Percentiles rank a stretch among this genome's conserved stretches.
phyloP scores from a whole-genome alignment of 2,329 filamentous ascomycete genomes.

The Fusarium transvaalense region DNA sequence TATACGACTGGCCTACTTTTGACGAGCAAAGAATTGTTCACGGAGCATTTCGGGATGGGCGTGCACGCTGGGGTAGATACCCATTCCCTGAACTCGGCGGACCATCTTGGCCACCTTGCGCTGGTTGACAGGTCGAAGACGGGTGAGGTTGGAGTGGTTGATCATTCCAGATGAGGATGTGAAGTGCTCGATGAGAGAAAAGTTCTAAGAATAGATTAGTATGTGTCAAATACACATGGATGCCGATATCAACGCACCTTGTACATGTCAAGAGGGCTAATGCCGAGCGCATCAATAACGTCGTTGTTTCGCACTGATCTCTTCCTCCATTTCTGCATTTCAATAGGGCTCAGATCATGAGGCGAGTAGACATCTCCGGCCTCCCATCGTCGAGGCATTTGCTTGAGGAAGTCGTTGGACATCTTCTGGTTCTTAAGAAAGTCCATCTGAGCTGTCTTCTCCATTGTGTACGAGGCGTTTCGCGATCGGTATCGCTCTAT shows the following conservation, averaged over 20 bases:
- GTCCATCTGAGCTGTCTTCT: constrained; percentile 54
- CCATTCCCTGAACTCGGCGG: constrained; percentile 86
- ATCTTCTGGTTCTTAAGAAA: constrained; percentile 56
- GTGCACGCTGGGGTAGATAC: constrained; percentile 92
- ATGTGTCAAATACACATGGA: neutral
- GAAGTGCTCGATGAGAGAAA: constrained; percentile 89
- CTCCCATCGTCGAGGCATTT: constrained; percentile 78
- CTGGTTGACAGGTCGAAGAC: constrained; percentile 89
- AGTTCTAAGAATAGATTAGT: constrained; percentile 73
- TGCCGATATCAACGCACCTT: constrained; percentile 69
- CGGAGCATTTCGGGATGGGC: constrained; percentile 84
- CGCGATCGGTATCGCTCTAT: constrained; percentile 47
- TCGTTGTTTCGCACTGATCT: constrained; percentile 71
- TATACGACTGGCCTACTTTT: constrained; percentile 26
- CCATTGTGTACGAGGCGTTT: constrained; percentile 37
- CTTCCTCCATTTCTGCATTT: constrained; percentile 85
- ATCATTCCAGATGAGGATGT: constrained; percentile 89
- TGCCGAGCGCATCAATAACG: constrained; percentile 81
- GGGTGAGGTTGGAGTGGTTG: constrained; percentile 79
- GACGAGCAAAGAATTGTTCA: constrained; percentile 51
- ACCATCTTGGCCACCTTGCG: constrained; percentile 94
- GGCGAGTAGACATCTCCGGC: constrained; percentile 90
- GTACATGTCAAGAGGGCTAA: constrained; percentile 88
- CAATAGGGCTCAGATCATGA: constrained; percentile 81
- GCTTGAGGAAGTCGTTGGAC: constrained; percentile 67